Evolutionary conservation across 2,329 filamentous ascomycete genomes (phyloP).

Genomic region (Fusarium vanettenii): DNA sequence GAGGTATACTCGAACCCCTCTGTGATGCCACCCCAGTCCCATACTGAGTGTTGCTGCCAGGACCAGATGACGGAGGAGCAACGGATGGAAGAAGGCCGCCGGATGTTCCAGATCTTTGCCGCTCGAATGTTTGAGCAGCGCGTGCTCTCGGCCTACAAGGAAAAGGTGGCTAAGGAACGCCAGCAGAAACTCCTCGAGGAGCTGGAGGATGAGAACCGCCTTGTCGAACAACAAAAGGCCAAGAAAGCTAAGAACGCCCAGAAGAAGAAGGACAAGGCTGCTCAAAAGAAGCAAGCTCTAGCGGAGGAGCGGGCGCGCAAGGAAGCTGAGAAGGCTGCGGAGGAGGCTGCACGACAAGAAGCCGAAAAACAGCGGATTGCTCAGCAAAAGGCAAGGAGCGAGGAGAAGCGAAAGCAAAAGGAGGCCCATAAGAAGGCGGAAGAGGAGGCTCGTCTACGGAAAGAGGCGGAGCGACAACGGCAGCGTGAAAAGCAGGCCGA

Average conservation of each 20-base stretch:
- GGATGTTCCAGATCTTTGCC: slow-evolving; percentile 99
- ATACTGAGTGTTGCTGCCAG: slow-evolving; percentile 68
- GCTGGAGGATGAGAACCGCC: slow-evolving; percentile 83
- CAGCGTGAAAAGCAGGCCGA: slow-evolving; percentile 89
- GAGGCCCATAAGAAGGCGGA: slow-evolving; percentile 91
- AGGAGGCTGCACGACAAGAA: slow-evolving; percentile 81
- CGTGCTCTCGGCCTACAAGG: slow-evolving; percentile 95
- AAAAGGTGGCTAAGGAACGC: slow-evolving; percentile 94
- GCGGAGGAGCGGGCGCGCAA: slow-evolving; percentile 91
- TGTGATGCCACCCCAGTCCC: slow-evolving; percentile 53
- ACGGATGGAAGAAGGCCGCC: slow-evolving; percentile 96
- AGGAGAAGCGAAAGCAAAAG: slow-evolving; percentile 91
- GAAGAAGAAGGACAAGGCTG: slow-evolving; percentile 94
- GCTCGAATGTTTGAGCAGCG: slow-evolving; percentile 99
- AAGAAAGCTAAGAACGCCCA: slow-evolving; percentile 96
- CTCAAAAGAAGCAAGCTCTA: slow-evolving; percentile 85
- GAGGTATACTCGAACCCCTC: slow-evolving; percentile 69
- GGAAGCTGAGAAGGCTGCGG: slow-evolving; percentile 89
- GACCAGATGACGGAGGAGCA: slow-evolving; percentile 98
- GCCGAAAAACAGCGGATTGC: slow-evolving; percentile 83
- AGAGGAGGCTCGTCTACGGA: slow-evolving; percentile 86
- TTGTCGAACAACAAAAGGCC: slow-evolving; percentile 82
- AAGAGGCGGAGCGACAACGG: slow-evolving; percentile 85
- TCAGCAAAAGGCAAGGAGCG: slow-evolving; percentile 83
- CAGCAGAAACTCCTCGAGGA: slow-evolving; percentile 93